These are phyloP conservation scores for Pythium guiyangense DNA, from an alignment of 352 stramenopile genomes.

Conservation along the genomic window DNA sequence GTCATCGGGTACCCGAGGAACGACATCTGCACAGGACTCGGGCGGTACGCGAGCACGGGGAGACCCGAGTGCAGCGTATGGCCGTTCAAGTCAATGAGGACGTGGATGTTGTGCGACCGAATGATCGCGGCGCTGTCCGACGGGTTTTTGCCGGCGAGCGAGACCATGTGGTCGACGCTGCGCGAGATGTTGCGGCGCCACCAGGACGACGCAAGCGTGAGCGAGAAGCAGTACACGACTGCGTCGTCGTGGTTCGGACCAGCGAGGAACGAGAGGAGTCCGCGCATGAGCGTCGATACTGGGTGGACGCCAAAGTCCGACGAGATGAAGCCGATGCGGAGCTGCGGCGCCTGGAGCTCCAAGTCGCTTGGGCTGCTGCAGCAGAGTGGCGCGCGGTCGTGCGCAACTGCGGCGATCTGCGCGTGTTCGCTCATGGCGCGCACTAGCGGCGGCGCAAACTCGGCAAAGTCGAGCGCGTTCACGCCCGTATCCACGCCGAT, in stretches of 20 bases:
- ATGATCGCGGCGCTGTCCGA: constrained; percentile 44
- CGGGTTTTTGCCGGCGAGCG: constrained; percentile 50
- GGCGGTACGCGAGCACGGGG: constrained; percentile 50
- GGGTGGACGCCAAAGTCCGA: constrained; percentile 84
- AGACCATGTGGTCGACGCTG: constrained; percentile 63
- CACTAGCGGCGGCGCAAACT: constrained; percentile 30
- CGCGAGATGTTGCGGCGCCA: constrained; percentile 79
- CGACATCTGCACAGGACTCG: constrained; percentile 59
- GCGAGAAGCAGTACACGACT: constrained; percentile 66
- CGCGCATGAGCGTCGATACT: constrained; percentile 61
- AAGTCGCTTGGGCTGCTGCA: constrained; percentile 4
- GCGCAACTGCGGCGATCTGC: background rate
- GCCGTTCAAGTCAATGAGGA: constrained; percentile 82
- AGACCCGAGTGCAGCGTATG: constrained; percentile 80
- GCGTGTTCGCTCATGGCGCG: constrained; percentile 15
- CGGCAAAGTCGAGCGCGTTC: constrained; percentile 44
- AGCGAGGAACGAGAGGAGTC: constrained; percentile 49
- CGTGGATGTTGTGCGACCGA: constrained; percentile 49
- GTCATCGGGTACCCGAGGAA: constrained; percentile 82
- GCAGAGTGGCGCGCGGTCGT: constrained; percentile 5
- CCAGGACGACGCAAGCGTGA: constrained; percentile 57
- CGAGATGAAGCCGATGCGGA: constrained; percentile 70
- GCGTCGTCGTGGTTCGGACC: constrained; percentile 22
- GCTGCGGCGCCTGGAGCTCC: constrained; percentile 21
- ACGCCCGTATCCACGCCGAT: constrained; percentile 11